phyloP scores from a whole-genome alignment of 306 rosid genomes.

The Sicyos edulis region DNA sequence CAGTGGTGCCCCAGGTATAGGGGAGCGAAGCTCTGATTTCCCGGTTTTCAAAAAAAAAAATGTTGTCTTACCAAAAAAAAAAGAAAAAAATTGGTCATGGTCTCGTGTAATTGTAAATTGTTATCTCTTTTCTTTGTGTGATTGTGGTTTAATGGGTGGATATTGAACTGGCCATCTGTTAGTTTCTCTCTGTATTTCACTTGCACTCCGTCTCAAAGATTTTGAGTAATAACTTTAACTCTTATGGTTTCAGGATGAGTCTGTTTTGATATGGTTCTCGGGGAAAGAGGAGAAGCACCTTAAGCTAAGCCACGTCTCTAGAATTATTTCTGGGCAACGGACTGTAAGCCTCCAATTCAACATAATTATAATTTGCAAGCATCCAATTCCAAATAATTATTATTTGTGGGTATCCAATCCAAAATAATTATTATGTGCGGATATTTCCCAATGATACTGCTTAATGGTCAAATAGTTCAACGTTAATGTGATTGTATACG shows the following conservation, averaged over 20 bases:
- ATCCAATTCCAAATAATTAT: slow-evolving; percentile 17
- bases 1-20: no score
- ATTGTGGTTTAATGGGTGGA: slow-evolving; percentile 1
- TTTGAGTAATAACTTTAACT: slow-evolving; percentile 22
- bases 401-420: neutral
- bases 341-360: slow-evolving; percentile 54
- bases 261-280: slow-evolving; percentile 93
- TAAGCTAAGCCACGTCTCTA: slow-evolving; percentile 81
- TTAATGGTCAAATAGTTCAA: neutral
- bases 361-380: slow-evolving; percentile 18
- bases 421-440: neutral
- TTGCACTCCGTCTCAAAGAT: slow-evolving; percentile 10
- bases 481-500: slow-evolving; percentile 19
- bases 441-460: neutral
- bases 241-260: slow-evolving; percentile 76
- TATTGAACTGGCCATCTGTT: neutral
- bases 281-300: slow-evolving; percentile 97
- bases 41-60: no score
- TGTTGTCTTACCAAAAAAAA: no score
- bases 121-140: neutral
- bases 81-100: neutral
- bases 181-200: neutral
- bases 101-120: neutral
- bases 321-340: slow-evolving; percentile 97
- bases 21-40: no score